A percentile compares a stretch with the other conserved stretches of the same genome.
These are phyloP conservation scores for Coprinellus aureogranulatus DNA, from an alignment of 768 basidiomycete species.

Conservation along the genomic window DNA sequence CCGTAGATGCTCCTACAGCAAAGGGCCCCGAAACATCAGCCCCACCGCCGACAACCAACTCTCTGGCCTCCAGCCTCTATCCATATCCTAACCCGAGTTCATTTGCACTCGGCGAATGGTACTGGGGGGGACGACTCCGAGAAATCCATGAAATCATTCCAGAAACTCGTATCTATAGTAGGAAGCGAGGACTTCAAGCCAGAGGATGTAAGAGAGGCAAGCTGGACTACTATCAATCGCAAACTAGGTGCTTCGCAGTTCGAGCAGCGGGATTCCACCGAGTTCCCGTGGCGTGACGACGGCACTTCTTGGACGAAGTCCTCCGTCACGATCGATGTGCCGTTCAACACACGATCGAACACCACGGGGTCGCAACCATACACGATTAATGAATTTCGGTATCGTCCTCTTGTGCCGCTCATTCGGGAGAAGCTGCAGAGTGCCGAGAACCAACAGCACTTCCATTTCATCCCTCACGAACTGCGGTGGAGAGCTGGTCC, in stretches of 20 bases:
- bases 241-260: not conserved
- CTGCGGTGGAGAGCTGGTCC: not conserved
- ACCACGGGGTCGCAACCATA: not conserved
- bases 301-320: not conserved
- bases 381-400: not conserved
- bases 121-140: not conserved
- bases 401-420: constrained; percentile 2
- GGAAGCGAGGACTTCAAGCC: not conserved
- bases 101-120: not conserved
- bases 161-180: not conserved
- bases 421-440: not conserved
- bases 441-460: not conserved
- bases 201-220: not conserved
- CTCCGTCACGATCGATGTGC: not conserved
- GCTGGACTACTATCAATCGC: not conserved
- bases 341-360: not conserved
- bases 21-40: not conserved
- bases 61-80: not conserved
- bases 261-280: not conserved
- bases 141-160: not conserved
- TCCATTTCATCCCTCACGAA: not conserved
- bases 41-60: too few relatives aligned
- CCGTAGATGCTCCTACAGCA: not conserved
- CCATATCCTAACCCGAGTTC: not conserved
- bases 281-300: not conserved